Conservation (phyloP, 2,329 filamentous ascomycete genomes). For the Monosporascus ibericus region DNA sequence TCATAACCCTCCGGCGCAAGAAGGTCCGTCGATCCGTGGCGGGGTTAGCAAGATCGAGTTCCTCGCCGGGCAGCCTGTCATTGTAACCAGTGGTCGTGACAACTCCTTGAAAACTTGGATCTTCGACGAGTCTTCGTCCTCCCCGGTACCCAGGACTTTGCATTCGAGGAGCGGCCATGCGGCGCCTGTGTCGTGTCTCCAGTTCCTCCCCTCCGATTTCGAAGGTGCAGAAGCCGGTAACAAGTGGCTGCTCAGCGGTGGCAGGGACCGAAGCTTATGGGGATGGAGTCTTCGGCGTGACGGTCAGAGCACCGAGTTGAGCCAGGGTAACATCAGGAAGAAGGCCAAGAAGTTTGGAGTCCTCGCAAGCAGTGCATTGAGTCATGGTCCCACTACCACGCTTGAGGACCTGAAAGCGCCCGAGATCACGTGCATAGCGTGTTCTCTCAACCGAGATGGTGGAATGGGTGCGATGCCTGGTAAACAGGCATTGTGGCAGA, state of each 20-base stretch:
- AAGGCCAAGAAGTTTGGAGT: conserved; percentile 86
- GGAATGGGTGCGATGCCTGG: conserved; percentile 82
- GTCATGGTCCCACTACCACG: conserved; percentile 55
- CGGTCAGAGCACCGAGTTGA: conserved; percentile 88
- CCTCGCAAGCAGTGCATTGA: conserved; percentile 48
- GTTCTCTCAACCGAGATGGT: conserved; percentile 87
- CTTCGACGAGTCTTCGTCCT: conserved; percentile 88
- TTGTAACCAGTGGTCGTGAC: conserved; percentile 85
- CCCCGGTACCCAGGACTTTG: conserved; percentile 74
- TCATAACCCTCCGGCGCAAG: conserved; percentile 66
- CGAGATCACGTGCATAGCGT: conserved; percentile 86
- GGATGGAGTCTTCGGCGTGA: conserved; percentile 93
- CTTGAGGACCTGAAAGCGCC: conserved; percentile 79
- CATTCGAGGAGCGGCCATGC: conserved; percentile 87
- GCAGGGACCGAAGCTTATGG: conserved; percentile 87
- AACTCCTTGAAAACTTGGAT: conserved; percentile 97
- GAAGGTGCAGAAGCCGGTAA: conserved; percentile 83
- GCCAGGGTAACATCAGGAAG: conserved; percentile 81
- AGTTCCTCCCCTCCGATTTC: conserved; percentile 81
- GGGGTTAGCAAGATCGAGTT: conserved; percentile 89
- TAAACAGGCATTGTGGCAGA: conserved; percentile 77
- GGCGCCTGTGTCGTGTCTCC: conserved; percentile 72
- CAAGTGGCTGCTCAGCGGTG: conserved; percentile 91
- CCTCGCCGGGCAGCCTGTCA: conserved; percentile 77
- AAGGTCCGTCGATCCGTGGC: conserved; percentile 54